Evolutionary conservation across 1,139 yeast species (phyloP).

Genomic region (Barnettozyma hawaiiensis): DNA sequence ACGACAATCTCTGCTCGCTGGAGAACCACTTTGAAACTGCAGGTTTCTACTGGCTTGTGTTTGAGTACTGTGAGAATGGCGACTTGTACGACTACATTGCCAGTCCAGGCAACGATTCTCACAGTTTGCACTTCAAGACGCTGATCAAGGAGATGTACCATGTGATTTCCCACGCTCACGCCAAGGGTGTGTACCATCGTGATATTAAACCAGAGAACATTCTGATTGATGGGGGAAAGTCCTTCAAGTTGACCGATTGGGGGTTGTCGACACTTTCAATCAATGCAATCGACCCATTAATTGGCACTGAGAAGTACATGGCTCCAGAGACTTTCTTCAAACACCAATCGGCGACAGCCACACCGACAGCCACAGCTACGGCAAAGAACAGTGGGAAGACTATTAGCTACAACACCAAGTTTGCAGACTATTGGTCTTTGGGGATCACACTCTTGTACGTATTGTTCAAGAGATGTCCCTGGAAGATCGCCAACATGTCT

Average conservation of each 20-base stretch:
- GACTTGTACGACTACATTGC: constrained; percentile 74
- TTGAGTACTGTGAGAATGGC: constrained; percentile 84
- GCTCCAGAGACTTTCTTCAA: constrained; percentile 74
- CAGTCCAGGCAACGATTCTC: constrained; percentile 5
- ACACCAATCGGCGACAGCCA: too few relatives aligned
- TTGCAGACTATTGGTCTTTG: constrained; percentile 85
- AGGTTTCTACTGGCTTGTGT: constrained; percentile 46
- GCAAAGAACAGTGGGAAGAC: constrained; percentile 1
- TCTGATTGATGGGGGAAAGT: constrained; percentile 56
- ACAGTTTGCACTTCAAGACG: constrained; percentile 28
- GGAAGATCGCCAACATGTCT: constrained; percentile 56
- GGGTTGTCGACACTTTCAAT: constrained; percentile 69
- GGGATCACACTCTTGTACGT: constrained; percentile 79
- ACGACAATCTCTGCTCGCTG: constrained; percentile 49
- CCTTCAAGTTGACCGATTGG: constrained; percentile 83
- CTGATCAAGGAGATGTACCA: constrained; percentile 66
- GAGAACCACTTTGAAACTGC: constrained; percentile 66
- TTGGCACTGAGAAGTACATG: constrained; percentile 92
- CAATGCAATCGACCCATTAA: constrained; percentile 65
- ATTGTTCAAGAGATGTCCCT: constrained; percentile 84
- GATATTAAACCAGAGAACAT: constrained; percentile 88
- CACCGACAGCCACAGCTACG: too few relatives aligned
- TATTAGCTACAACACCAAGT: constrained; percentile 57
- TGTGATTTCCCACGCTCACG: constrained; percentile 70
- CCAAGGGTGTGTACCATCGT: constrained; percentile 68